A percentile compares a stretch with the other conserved stretches of the same genome.
phyloP scores from a whole-genome alignment of 2,329 filamentous ascomycete species.

The Penicillium sp. region DNA sequence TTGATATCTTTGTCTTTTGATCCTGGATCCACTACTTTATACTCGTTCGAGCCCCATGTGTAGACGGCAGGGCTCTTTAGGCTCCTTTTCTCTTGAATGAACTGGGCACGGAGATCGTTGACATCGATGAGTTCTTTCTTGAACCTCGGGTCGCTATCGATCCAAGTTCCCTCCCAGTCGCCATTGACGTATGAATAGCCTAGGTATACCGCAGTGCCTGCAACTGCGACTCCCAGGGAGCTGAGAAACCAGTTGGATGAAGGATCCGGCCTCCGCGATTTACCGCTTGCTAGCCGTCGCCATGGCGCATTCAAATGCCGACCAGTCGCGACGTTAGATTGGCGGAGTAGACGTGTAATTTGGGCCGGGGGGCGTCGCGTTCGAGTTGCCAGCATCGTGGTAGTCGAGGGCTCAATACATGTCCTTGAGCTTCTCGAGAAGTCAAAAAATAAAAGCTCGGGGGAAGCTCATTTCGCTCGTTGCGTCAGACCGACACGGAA shows the following conservation, averaged over 20 bases:
- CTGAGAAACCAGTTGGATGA: slow-evolving; percentile 30
- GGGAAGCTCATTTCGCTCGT: slow-evolving; percentile 17
- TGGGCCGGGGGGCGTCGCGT: slow-evolving; percentile 23
- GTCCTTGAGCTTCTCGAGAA: neutral
- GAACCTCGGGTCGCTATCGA: slow-evolving; percentile 15
- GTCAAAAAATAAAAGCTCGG: slow-evolving; percentile 1
- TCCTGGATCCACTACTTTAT: slow-evolving; percentile 78
- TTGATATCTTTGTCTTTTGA: slow-evolving; percentile 75
- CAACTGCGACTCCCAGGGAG: slow-evolving; percentile 30
- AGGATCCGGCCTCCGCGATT: slow-evolving; percentile 11
- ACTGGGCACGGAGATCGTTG: slow-evolving; percentile 75
- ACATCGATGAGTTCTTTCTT: slow-evolving; percentile 22
- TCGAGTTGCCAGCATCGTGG: slow-evolving; percentile 29
- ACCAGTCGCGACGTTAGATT: slow-evolving; percentile 14
- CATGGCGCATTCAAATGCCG: slow-evolving; percentile 21
- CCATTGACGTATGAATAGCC: slow-evolving; percentile 30
- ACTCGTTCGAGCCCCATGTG: slow-evolving; percentile 84
- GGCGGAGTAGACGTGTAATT: slow-evolving; percentile 20
- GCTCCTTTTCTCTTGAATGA: slow-evolving; percentile 80
- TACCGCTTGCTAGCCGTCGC: slow-evolving; percentile 31
- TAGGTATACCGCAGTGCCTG: slow-evolving; percentile 30
- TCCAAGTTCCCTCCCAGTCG: slow-evolving; percentile 16
- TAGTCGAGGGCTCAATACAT: slow-evolving; percentile 1
- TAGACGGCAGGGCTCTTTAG: slow-evolving; percentile 82
- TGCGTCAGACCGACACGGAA: slow-evolving; percentile 31